These are phyloP conservation scores for Hypoxylon lienhwacheense DNA, from an alignment of 495 filamentous ascomycete genomes.

Conservation along the genomic window DNA sequence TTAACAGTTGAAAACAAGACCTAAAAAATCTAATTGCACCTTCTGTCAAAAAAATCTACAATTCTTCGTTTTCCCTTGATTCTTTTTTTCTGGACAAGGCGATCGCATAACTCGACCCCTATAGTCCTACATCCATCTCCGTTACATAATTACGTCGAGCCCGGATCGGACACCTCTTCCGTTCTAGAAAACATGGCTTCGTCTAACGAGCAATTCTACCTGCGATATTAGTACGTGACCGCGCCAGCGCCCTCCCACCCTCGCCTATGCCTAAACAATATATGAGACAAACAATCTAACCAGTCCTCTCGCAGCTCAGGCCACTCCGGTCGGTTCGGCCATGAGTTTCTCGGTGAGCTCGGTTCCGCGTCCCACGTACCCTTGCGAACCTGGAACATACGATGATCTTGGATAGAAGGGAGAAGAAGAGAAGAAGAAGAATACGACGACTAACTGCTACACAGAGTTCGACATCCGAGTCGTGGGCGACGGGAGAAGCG, in stretches of 20 bases:
- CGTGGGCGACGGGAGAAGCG: constrained; percentile 90
- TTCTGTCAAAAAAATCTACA: too few species aligned
- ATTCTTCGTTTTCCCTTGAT: too few species aligned
- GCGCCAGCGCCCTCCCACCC: too few species aligned
- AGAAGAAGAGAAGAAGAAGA: background rate
- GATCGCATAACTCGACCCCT: too few species aligned
- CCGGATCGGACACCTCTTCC: too few species aligned
- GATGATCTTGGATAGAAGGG: background rate
- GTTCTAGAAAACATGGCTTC: constrained; percentile 38
- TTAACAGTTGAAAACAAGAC: too few species aligned
- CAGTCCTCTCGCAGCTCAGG: constrained; percentile 77
- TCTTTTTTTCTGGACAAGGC: too few species aligned
- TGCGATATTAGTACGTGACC: constrained; percentile 88
- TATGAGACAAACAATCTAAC: constrained; percentile 28
- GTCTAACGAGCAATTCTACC: constrained; percentile 79
- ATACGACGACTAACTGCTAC: constrained; percentile 39
- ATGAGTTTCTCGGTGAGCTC: constrained; percentile 89
- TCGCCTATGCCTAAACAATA: too few species aligned
- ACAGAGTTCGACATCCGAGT: constrained; percentile 96
- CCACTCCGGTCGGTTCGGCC: constrained; percentile 95
- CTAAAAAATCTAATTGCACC: too few species aligned
- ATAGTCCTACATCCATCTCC: background rate
- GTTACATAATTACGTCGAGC: background rate
- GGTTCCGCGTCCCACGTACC: background rate
- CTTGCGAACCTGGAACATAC: too few species aligned